Conservation (phyloP, 805 yeast species). For the Hanseniaspora occidentalis region DNA sequence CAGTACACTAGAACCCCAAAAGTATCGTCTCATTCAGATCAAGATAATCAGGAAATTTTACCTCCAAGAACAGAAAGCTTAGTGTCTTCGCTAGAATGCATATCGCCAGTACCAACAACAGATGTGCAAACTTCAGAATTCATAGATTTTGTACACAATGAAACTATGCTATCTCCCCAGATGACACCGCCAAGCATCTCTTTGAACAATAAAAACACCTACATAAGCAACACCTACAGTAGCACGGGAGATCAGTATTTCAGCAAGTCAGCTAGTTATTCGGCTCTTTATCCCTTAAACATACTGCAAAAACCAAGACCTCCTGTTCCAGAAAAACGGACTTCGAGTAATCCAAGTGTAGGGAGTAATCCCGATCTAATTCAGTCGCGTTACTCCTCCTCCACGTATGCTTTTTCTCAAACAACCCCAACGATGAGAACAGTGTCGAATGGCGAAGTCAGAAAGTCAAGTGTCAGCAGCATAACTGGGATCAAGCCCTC, state of each 20-base stretch:
- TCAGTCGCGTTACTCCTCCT: constrained; percentile 5
- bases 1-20: constrained; percentile 1
- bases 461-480: constrained; percentile 23
- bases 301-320: not conserved
- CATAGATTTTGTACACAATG: constrained; percentile 3
- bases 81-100: constrained; percentile 3
- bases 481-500: constrained; percentile 22
- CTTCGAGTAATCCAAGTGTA: not conserved
- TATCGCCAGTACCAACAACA: not conserved
- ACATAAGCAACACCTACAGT: too few species aligned
- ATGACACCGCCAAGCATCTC: constrained; percentile 1
- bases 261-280: too few species aligned
- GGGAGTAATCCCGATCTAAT: constrained; percentile 2
- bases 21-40: not conserved
- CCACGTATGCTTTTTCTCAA: constrained; percentile 3
- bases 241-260: not conserved
- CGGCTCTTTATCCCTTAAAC: not conserved
- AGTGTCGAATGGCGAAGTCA: constrained; percentile 7
- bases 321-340: not conserved
- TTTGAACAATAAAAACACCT: not conserved
- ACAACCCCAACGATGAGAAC: not conserved
- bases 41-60: constrained; percentile 2
- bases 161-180: constrained; percentile 3
- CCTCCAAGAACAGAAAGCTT: constrained; percentile 8
- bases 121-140: constrained; percentile 1